These are phyloP conservation scores for Tulasnella sp. DNA, from an alignment of 768 basidiomycete genomes.

Conservation along the genomic window DNA sequence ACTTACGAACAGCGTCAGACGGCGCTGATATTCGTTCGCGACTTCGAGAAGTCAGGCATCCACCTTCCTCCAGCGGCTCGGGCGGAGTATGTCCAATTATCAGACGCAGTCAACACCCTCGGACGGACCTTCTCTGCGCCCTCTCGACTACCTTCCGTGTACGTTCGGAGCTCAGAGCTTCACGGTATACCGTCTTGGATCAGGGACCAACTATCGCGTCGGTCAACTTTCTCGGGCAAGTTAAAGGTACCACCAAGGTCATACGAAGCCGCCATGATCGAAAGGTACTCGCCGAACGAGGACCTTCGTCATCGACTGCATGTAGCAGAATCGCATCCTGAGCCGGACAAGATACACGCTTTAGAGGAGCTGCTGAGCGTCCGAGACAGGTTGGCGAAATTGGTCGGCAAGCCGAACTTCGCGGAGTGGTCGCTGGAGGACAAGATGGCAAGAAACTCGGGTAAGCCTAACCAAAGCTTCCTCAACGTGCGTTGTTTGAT, in stretches of 20 bases:
- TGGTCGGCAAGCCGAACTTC: constrained; percentile 83
- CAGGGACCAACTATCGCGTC: constrained; percentile 15
- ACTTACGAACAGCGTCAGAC: constrained; percentile 76
- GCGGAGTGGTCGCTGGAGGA: constrained; percentile 83
- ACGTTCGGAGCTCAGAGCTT: constrained; percentile 65
- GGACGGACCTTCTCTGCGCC: constrained; percentile 79
- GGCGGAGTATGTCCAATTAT: constrained; percentile 79
- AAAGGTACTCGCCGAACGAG: constrained; percentile 81
- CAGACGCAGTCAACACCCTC: constrained; percentile 81
- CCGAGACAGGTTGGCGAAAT: constrained; percentile 73
- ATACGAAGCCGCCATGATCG: constrained; percentile 89
- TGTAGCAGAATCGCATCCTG: constrained; percentile 63
- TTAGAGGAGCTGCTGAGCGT: constrained; percentile 72
- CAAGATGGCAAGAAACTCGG: constrained; percentile 96
- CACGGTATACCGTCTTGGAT: constrained; percentile 43
- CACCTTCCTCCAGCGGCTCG: constrained; percentile 76
- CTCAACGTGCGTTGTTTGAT: background rate
- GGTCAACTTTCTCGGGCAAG: constrained; percentile 38
- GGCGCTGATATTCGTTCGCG: constrained; percentile 89
- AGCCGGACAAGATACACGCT: constrained; percentile 68
- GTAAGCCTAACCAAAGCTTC: constrained; percentile 43
- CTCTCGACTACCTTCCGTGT: constrained; percentile 60
- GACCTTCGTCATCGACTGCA: constrained; percentile 79
- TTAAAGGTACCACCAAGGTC: constrained; percentile 75
- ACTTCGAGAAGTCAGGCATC: constrained; percentile 97